Base-by-base conservation (phyloP, 2,329 filamentous ascomycete genomes). In the Beauveria rudraprayagi region DNA sequence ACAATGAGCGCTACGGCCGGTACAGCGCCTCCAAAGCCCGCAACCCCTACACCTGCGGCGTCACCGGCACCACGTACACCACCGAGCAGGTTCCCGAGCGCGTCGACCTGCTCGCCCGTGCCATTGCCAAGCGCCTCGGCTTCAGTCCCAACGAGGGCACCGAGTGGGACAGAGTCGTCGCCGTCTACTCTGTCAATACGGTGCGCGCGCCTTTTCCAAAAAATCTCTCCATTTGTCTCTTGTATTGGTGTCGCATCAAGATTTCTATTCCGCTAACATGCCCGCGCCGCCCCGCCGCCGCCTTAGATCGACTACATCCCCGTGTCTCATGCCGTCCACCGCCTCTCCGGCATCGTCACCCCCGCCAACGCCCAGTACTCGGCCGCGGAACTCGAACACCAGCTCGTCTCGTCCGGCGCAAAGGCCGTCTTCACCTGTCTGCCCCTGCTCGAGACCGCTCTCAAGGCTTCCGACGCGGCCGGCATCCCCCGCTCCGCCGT, bases 91-190 rank as follows among this genome's bases (percentile, higher is more conserved):
- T 91, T 50, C 82, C 81, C 56, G 78, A 86, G 61, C 81, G 89
- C 24, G 82, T 89, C 10, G 86, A 91, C 30, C 79, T 77, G 58
- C 78, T 94, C 24, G 82, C 90, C 17, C 82, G 87, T 62, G 87
- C 83, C 24, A 75, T 95, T 40, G 81, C 83, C 46, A 86, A 89
- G 70, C 84, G 90, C 64, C 80, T 94, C 62, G 86, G 83, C 48
- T 92, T 90, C 81, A 72, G 80, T 51, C 84, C 88, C 8, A 87
- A 90, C 66, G 72, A 84, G 61, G 90, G 88, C 14, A 83, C 84
- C 0, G 89, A 92, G 70, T 94, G 88, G 87, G 90, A 94, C 68
- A 91, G 92, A 72, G 88, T 92, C 26, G 77, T 91, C 53, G 87
- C 80, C 5, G 77, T 92, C 30, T 95, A 90, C 75, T 87, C 87